These are phyloP conservation scores for Trichoderma afroharzianum DNA, from an alignment of 2,329 filamentous ascomycete genomes.

Conservation along the genomic window DNA sequence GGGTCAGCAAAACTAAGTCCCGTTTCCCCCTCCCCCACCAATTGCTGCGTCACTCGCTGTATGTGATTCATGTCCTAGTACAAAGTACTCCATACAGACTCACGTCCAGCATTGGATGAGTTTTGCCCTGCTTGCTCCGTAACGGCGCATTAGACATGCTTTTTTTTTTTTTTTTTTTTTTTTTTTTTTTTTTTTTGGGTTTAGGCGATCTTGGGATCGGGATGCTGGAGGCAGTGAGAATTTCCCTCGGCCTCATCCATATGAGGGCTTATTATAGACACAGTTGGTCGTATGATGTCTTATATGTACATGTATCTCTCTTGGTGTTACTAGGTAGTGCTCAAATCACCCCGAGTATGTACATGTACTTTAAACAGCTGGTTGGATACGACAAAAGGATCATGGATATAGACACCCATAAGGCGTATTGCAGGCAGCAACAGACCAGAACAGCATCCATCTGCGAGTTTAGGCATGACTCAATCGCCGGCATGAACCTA, in stretches of 20 bases:
- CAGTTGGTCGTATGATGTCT: neutral
- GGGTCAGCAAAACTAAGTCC: neutral
- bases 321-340: too few relatives aligned
- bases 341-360: neutral
- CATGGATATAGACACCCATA: neutral
- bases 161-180: too few relatives aligned
- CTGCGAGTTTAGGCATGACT: neutral
- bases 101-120: neutral
- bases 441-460: neutral
- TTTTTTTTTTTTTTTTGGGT: too few relatives aligned
- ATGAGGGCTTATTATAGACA: neutral
- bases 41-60: neutral
- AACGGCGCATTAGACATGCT: neutral
- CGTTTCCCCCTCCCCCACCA: constrained; percentile 7
- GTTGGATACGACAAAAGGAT: neutral
- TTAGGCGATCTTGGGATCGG: neutral
- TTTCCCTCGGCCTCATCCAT: neutral
- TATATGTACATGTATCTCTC: neutral
- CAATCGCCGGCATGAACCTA: neutral
- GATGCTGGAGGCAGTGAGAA: neutral
- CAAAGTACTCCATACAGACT: neutral
- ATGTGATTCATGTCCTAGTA: neutral
- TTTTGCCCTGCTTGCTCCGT: neutral
- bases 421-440: neutral
- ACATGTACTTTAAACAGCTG: neutral